Percentiles rank a stretch among this genome's conserved stretches.
phyloP scores from a whole-genome alignment of 2,329 filamentous ascomycete species.

The Ambrosiella cleistominuta region DNA sequence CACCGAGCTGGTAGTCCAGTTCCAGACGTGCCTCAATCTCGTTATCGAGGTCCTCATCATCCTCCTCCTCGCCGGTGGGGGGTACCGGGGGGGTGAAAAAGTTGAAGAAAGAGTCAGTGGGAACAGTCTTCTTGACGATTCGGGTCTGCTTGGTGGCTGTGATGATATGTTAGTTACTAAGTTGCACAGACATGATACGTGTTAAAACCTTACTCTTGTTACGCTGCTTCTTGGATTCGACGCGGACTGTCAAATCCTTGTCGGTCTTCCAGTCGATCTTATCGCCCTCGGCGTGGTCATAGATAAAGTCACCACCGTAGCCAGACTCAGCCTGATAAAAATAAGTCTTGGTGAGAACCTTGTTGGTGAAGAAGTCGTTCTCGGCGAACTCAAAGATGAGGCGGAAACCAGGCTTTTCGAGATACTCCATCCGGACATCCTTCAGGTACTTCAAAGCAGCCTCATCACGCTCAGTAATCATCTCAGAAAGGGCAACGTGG shows the following conservation, averaged over 20 bases:
- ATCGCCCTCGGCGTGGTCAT: conserved; percentile 94
- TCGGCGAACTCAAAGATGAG: conserved; percentile 93
- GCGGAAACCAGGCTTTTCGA: conserved; percentile 94
- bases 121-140: conserved; percentile 97
- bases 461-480: conserved; percentile 97
- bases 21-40: conserved; percentile 97
- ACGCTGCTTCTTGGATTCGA: conserved; percentile 98
- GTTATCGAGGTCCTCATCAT: conserved; percentile 59
- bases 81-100: conserved; percentile 94
- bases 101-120: conserved; percentile 97
- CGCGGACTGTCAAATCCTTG: conserved; percentile 81
- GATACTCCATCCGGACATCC: conserved; percentile 97
- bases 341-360: conserved; percentile 93
- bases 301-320: conserved; percentile 98
- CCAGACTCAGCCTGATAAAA: conserved; percentile 98
- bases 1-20: conserved; percentile 94
- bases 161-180: neutral
- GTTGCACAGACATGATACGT: neutral
- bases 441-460: conserved; percentile 73
- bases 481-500: conserved; percentile 88
- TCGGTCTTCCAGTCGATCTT: conserved; percentile 93
- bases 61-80: conserved; percentile 51
- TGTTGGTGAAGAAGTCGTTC: conserved; percentile 96
- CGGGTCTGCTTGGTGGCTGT: conserved; percentile 97
- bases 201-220: conserved; percentile 72